Base-by-base conservation (phyloP, 768 basidiomycete genomes). In the Rhizopogon vinicolor region DNA sequence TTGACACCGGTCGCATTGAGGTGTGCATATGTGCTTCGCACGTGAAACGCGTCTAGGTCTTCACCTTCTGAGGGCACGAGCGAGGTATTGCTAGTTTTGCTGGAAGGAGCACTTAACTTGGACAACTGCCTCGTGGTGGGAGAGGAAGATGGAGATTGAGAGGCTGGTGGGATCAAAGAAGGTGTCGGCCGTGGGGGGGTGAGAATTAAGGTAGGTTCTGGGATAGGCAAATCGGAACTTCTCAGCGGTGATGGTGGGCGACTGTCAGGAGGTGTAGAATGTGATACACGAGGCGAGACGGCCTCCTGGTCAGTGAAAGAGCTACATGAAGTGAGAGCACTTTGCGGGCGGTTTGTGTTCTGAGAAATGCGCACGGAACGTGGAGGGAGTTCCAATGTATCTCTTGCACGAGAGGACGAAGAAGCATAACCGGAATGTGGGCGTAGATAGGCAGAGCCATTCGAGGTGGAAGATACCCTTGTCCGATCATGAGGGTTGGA, bases 1-100 rank as follows among this genome's bases (percentile, higher is more conserved):
- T 84, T 89, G 39, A 98, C 95, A n/a, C 96, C 96, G 42, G 81
- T 81, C 9, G 81, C 74, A 48, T 98, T 93, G n/a, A 98, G 78
- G 59, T 90, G 82, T 0, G 94, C 96, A 66, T 98, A 95, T 1
- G 91, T 92, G 57, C 79, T 86, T 41, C 92, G 82, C 7, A 95
- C 88, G 68, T 91, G 86, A 62, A 89, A 89, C 7, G 87, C 81
- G 66, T 93, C 91, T 54, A 83, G 65, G 62, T 93, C 91, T 68
- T 93, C 91, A 28, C 87, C 87, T 61, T 86, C 86, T 5, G 87
- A 87, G 1, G 85, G 88, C 0, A 80, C 80, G 16, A 88, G 75
- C 5, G 89, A 90, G 12, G 74, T 70, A 55, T 80, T 79, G 66
- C 83, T 85, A 13, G 76, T 70, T 56, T 80, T 79, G 66, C 83